Evolutionary conservation across 1,284 basidiomycete genomes (phyloP).

Genomic region (Cryptococcus depauperatus): DNA sequence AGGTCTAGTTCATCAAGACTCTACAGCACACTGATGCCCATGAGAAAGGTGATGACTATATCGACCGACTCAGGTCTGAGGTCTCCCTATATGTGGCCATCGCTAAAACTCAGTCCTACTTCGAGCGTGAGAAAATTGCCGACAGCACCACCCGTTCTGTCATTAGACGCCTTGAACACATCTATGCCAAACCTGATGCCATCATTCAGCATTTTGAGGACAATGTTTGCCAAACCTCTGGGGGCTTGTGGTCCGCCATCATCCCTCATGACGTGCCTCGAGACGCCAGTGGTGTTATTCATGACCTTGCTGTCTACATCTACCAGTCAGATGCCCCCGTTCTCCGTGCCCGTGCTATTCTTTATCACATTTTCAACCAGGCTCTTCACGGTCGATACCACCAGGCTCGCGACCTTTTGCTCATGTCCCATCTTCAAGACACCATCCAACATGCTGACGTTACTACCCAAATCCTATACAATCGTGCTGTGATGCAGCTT

Average conservation of each 20-base stretch:
- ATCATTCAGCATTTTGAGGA: conserved; percentile 87
- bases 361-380: conserved; percentile 95
- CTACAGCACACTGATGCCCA: conserved; percentile 98
- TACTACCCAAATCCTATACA: conserved; percentile 95
- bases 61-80: conserved; percentile 91
- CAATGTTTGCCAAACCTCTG: conserved; percentile 48
- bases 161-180: conserved; percentile 93
- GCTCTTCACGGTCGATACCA: conserved; percentile 95
- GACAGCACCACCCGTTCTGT: conserved; percentile 80
- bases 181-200: conserved; percentile 96
- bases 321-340: conserved; percentile 88
- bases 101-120: conserved; percentile 82
- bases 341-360: conserved; percentile 89
- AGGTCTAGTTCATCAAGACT: conserved; percentile 74
- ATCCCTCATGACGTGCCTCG: conserved; percentile 55
- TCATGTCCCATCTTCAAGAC: conserved; percentile 98
- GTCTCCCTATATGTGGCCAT: conserved; percentile 89
- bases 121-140: conserved; percentile 66
- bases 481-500: conserved; percentile 93
- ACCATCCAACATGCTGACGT: conserved; percentile 93
- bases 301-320: conserved; percentile 80
- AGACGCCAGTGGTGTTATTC: conserved; percentile 60
- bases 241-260: conserved; percentile 55
- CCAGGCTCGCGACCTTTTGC: conserved; percentile 92
- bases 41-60: conserved; percentile 78